Conservation (phyloP, 78 protist species). For the Pigoraptor vietnamica region DNA sequence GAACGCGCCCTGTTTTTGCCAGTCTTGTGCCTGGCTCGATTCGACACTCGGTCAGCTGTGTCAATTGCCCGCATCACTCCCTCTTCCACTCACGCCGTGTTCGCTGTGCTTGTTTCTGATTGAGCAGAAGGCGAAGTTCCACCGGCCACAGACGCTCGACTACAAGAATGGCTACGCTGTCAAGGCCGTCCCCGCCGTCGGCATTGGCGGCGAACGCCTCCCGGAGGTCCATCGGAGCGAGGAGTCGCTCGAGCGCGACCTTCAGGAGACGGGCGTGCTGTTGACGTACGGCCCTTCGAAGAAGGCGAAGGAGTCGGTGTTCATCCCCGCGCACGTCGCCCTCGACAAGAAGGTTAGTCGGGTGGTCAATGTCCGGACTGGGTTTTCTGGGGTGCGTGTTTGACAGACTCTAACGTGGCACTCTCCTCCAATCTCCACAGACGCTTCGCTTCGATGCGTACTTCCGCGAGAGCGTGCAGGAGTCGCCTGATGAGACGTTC, state of each 20-base stretch:
- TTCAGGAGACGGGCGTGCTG: not conserved
- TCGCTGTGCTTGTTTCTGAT: too few relatives aligned
- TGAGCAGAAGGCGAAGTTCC: not conserved
- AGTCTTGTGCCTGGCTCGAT: too few relatives aligned
- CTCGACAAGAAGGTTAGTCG: not conserved
- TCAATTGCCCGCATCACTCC: not conserved
- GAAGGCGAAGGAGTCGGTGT: not conserved
- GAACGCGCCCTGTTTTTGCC: too few relatives aligned
- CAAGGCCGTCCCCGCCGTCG: not conserved
- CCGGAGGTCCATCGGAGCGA: not conserved
- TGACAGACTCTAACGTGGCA: too few relatives aligned
- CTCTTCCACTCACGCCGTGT: not conserved
- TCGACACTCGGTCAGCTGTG: not conserved
- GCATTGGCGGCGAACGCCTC: not conserved
- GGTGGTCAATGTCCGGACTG: too few relatives aligned
- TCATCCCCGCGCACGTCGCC: not conserved
- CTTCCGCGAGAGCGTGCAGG: conserved; percentile 47
- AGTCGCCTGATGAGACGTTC: conserved; percentile 14
- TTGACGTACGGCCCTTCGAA: not conserved
- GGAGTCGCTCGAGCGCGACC: not conserved
- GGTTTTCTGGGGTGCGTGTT: too few relatives aligned
- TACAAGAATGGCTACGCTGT: not conserved
- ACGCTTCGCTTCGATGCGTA: conserved; percentile 46
- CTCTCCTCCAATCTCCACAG: not conserved
- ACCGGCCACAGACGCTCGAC: not conserved